Evolutionary conservation across 306 rosid species (phyloP).

Genomic region (Hippophae gyantsensis): DNA sequence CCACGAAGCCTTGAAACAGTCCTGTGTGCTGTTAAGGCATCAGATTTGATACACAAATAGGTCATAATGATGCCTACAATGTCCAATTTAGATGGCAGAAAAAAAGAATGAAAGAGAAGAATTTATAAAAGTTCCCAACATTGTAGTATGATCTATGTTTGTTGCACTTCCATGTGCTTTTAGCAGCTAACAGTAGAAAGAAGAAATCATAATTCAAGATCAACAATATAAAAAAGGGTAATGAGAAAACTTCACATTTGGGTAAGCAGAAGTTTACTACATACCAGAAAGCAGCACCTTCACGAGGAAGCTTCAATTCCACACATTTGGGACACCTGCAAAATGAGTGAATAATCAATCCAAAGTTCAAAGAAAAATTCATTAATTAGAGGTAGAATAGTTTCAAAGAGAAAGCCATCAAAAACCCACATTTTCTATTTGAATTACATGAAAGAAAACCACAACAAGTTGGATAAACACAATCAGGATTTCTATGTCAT

Average conservation of each 20-base stretch:
- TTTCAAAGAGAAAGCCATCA: too few species aligned
- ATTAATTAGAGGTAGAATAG: too few species aligned
- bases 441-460: not conserved
- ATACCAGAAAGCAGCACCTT: conserved; percentile 84
- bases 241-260: not conserved
- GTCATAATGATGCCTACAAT: not conserved
- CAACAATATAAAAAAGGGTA: not conserved
- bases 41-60: not conserved
- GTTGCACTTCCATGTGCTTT: not conserved
- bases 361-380: not conserved
- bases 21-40: conserved; percentile 71
- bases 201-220: not conserved
- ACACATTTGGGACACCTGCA: conserved; percentile 88
- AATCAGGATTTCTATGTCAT: not conserved
- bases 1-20: conserved; percentile 94
- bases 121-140: too few species aligned
- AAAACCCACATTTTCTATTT: too few species aligned
- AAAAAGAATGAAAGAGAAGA: not conserved
- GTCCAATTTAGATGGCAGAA: not conserved
- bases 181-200: not conserved
- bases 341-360: not conserved
- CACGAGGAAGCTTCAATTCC: conserved; percentile 84
- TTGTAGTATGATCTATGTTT: too few species aligned
- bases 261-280: conserved; percentile 25
- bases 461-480: not conserved